Percentiles rank a stretch among this genome's conserved stretches.
Conservation (phyloP, 1,284 basidiomycete genomes). For the Macrocystidia cucumis region DNA sequence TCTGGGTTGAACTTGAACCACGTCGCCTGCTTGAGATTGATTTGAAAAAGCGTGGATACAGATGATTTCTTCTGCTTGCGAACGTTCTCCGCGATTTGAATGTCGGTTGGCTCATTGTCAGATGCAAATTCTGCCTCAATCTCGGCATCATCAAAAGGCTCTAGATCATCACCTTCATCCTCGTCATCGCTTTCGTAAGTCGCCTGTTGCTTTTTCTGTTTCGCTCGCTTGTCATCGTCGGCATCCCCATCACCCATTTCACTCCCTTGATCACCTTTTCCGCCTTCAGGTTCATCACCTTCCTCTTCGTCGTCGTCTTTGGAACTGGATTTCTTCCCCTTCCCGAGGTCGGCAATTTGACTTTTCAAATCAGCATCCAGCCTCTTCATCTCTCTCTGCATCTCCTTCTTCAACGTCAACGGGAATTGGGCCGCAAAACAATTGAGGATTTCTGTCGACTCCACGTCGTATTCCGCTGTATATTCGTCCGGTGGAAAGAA, state of each 20-base stretch:
- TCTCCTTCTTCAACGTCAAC: constrained; percentile 80
- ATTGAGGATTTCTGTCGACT: constrained; percentile 66
- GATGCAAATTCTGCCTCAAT: constrained; percentile 66
- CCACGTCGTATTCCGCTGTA: constrained; percentile 78
- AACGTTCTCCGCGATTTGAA: constrained; percentile 23
- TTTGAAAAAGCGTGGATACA: constrained; percentile 44
- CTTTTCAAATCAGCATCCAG: constrained; percentile 75
- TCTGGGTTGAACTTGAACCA: constrained; percentile 74
- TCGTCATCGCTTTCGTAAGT: constrained; percentile 67
- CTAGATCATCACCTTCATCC: constrained; percentile 39
- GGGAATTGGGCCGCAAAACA: constrained; percentile 78
- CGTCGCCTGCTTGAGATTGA: constrained; percentile 51
- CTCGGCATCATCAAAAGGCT: constrained; percentile 44
- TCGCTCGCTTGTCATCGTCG: constrained; percentile 63
- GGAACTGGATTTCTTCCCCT: constrained; percentile 51
- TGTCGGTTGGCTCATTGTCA: constrained; percentile 35
- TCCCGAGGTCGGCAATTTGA: constrained; percentile 80
- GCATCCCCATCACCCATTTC: constrained; percentile 79
- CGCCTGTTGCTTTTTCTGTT: constrained; percentile 60
- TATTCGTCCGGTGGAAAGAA: constrained; percentile 92
- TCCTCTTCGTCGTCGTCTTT: constrained; percentile 39
- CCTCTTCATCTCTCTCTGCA: constrained; percentile 82
- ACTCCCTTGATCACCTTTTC: constrained; percentile 43
- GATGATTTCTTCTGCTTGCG: constrained; percentile 16
- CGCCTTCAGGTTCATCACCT: constrained; percentile 36